Conservation (phyloP, 2,329 filamentous ascomycete species). For the Trichoderma aggressivum region DNA sequence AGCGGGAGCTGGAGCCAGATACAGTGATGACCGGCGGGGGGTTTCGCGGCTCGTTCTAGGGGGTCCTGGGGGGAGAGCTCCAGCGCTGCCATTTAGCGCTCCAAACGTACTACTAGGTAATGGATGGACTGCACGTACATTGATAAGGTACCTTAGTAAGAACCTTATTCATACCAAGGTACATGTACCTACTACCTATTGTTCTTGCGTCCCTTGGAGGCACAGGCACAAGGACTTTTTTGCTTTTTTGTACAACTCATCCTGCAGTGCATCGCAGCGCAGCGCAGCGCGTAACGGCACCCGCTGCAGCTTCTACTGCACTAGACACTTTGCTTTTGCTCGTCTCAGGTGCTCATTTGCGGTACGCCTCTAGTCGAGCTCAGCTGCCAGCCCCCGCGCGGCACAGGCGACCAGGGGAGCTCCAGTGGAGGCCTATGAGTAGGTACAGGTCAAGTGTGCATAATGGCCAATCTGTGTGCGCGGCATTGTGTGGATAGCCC, state of each 20-base stretch:
- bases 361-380: not conserved
- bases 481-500: not conserved
- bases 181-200: no score
- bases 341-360: not conserved
- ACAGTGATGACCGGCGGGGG: not conserved
- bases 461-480: not conserved
- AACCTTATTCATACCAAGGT: no score
- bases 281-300: not conserved
- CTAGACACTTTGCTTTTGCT: not conserved
- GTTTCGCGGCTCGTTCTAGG: not conserved
- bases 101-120: no score
- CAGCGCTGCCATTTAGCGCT: not conserved
- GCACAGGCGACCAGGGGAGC: not conserved
- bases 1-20: not conserved
- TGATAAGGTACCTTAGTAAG: no score
- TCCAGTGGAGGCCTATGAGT: no score
- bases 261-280: not conserved
- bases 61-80: no score
- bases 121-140: no score
- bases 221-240: no score
- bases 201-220: not conserved
- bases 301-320: not conserved
- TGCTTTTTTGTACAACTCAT: not conserved
- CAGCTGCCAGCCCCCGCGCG: not conserved
- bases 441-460: no score